Evolutionary conservation across 805 yeast genomes (phyloP).

Genomic region (Lachancea fermentati): DNA sequence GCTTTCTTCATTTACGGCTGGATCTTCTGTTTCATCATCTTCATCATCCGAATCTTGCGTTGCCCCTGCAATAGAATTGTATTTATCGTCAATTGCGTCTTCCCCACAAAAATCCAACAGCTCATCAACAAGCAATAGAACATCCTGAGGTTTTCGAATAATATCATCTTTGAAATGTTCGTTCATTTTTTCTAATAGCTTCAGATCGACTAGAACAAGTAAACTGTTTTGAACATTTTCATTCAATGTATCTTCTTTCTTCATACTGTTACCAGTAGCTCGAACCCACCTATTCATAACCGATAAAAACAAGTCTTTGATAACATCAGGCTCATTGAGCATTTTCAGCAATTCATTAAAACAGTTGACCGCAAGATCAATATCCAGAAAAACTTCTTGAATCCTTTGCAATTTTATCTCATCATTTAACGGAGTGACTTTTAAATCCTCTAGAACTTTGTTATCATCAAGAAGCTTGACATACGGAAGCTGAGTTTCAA

Average conservation of each 20-base stretch:
- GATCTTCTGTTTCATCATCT: constrained; percentile 25
- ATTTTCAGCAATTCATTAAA: constrained; percentile 42
- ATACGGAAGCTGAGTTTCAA: constrained; percentile 35
- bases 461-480: constrained; percentile 16
- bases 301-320: constrained; percentile 43
- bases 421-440: constrained; percentile 2
- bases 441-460: constrained; percentile 2
- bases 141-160: constrained; percentile 43
- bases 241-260: constrained; percentile 8
- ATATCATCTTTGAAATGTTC: constrained; percentile 49
- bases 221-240: constrained; percentile 44
- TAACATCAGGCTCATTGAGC: constrained; percentile 40
- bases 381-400: constrained; percentile 36
- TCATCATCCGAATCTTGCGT: constrained; percentile 31
- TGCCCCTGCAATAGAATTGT: too few relatives aligned
- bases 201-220: constrained; percentile 50
- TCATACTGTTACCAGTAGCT: constrained; percentile 1
- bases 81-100: constrained; percentile 23
- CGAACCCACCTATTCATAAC: constrained; percentile 59
- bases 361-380: constrained; percentile 41
- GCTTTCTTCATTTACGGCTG: constrained; percentile 24
- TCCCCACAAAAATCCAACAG: constrained; percentile 28
- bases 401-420: constrained; percentile 9
- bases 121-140: constrained; percentile 45
- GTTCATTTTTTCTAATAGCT: constrained; percentile 57